These are phyloP conservation scores for Acidiella bohemica DNA, from an alignment of 495 filamentous ascomycete species.

Conservation along the genomic window DNA sequence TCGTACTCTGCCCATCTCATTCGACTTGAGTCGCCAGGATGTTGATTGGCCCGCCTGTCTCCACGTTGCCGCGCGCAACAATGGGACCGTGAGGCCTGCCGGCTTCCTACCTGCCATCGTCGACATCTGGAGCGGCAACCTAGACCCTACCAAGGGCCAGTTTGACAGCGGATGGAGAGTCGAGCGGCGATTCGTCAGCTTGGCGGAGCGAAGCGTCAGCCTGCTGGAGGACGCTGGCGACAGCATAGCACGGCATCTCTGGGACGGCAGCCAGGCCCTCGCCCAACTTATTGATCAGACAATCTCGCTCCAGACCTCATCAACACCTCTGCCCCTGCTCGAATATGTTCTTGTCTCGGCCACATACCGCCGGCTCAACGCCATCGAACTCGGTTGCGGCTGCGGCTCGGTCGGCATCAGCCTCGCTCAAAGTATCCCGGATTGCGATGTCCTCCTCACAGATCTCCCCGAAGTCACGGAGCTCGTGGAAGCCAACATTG, in stretches of 20 bases:
- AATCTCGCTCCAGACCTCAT: conserved; percentile 13
- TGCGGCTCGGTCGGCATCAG: conserved; percentile 75
- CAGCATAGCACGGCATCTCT: conserved; percentile 88
- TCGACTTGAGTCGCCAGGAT: conserved; percentile 18
- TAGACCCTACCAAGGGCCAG: conserved; percentile 29
- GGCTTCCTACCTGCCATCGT: conserved; percentile 36
- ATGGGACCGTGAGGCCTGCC: conserved; percentile 1
- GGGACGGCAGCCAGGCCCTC: conserved; percentile 62
- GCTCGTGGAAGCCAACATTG: conserved; percentile 43
- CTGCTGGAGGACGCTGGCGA: conserved; percentile 89
- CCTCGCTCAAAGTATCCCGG: conserved; percentile 45
- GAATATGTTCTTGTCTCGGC: conserved; percentile 17
- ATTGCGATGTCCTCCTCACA: conserved; percentile 54
- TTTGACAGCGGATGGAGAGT: conserved; percentile 37
- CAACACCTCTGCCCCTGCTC: conserved; percentile 15
- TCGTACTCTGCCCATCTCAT: conserved; percentile 35
- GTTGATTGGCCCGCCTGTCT: conserved; percentile 21
- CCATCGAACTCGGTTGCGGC: conserved; percentile 67
- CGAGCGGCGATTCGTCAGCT: conserved; percentile 36
- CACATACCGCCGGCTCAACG: conserved; percentile 19
- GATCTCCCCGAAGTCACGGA: conserved; percentile 69
- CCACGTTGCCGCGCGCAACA: conserved; percentile 21
- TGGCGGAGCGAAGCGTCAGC: conserved; percentile 21
- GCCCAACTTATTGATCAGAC: conserved; percentile 31
- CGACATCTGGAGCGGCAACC: conserved; percentile 41